phyloP scores from a whole-genome alignment of 768 basidiomycete species.

The Obba rivulosa region DNA sequence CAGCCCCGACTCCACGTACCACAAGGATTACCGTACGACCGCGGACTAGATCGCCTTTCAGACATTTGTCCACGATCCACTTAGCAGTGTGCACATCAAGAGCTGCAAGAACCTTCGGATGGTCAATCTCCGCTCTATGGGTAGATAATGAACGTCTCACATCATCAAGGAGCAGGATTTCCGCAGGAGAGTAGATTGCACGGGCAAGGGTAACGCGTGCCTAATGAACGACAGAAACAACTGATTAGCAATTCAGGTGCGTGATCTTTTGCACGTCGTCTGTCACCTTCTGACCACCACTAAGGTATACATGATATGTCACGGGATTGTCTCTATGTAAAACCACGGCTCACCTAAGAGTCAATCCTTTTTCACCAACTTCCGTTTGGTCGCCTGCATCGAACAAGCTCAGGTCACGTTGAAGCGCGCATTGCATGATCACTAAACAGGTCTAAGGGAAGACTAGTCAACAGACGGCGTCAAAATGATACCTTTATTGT shows the following conservation, averaged over 20 bases:
- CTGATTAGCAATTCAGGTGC: not conserved
- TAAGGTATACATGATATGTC: conserved; percentile 9
- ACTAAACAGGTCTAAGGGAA: conserved; percentile 16
- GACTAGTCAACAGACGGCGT: not conserved
- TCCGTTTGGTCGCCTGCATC: conserved; percentile 29
- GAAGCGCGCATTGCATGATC: conserved; percentile 30
- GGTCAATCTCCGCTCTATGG: conserved; percentile 30
- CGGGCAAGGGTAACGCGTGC: conserved; percentile 54
- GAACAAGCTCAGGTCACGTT: conserved; percentile 26
- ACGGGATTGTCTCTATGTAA: not conserved
- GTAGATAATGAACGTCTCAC: conserved; percentile 25
- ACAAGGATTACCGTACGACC: conserved; percentile 44
- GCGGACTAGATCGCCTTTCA: conserved; percentile 37
- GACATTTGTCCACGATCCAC: conserved; percentile 44
- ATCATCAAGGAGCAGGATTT: conserved; percentile 68
- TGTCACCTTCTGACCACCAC: conserved; percentile 43
- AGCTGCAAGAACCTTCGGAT: conserved; percentile 41
- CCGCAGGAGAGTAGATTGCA: conserved; percentile 52
- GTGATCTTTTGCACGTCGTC: conserved; percentile 27
- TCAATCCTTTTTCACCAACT: too few relatives aligned
- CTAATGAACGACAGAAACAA: conserved; percentile 4
- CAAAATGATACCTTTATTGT: conserved; percentile 28
- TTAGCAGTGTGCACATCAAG: too few relatives aligned
- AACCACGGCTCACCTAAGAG: conserved; percentile 14
- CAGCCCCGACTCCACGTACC: conserved; percentile 21